These are phyloP conservation scores for Penicillium sp. DNA, from an alignment of 2,329 filamentous ascomycete genomes.

Conservation along the genomic window DNA sequence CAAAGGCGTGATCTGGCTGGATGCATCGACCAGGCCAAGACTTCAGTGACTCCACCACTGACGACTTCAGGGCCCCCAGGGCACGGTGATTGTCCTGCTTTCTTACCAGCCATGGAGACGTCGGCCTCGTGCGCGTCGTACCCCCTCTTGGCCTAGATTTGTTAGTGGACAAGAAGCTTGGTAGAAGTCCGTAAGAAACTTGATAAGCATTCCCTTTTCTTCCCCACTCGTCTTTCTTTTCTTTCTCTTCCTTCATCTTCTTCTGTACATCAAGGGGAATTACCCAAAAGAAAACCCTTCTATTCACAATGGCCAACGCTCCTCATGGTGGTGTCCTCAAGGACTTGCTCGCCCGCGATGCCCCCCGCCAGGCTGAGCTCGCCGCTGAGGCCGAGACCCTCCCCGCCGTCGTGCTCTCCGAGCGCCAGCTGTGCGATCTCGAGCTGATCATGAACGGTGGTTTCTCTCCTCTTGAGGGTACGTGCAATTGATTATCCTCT, in stretches of 20 bases:
- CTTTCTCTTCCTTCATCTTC: not conserved
- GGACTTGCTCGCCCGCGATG: conserved; percentile 93
- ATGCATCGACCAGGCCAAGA: conserved; percentile 14
- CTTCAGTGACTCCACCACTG: conserved; percentile 20
- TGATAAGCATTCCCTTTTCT: conserved; percentile 1
- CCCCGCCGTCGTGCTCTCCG: conserved; percentile 77
- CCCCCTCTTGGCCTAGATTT: not conserved
- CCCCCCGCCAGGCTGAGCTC: conserved; percentile 76
- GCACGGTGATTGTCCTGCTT: not conserved
- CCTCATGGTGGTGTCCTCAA: conserved; percentile 93
- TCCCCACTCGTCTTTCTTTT: conserved; percentile 4
- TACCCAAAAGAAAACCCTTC: conserved; percentile 3
- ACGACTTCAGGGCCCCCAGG: conserved; percentile 14
- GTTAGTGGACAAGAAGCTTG: not conserved
- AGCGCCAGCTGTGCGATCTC: conserved; percentile 96
- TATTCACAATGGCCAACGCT: conserved; percentile 48
- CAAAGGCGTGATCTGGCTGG: conserved; percentile 3
- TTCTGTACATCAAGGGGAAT: conserved; percentile 8
- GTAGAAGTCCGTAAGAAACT: not conserved
- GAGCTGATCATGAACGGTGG: conserved; percentile 96
- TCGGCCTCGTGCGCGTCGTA: not conserved
- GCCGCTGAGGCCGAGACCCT: conserved; percentile 79
- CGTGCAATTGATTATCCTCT: conserved; percentile 33
- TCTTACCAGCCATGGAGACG: not conserved
- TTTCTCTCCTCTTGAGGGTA: conserved; percentile 96